Percentiles rank a stretch among this genome's conserved stretches.
Conservation (phyloP, 352 stramenopile genomes). For the Phytopythium litorale region DNA sequence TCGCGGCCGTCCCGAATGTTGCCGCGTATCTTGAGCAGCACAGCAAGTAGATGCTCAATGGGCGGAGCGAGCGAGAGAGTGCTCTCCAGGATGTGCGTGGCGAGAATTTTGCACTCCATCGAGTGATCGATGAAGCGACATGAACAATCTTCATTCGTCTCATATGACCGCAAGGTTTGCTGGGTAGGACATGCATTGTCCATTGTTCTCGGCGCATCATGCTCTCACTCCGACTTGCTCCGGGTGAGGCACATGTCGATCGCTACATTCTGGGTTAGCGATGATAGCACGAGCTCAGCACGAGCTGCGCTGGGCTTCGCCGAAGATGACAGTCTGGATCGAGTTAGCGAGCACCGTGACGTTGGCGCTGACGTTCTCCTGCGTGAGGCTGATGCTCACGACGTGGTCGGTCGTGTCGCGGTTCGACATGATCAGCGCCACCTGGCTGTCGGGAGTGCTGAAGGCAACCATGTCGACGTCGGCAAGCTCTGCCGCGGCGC, state of each 20-base stretch:
- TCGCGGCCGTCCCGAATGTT: constrained; percentile 31
- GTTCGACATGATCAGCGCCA: constrained; percentile 46
- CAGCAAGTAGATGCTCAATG: constrained; percentile 1
- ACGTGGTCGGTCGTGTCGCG: constrained; percentile 32
- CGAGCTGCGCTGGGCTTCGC: constrained; percentile 12
- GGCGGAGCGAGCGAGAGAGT: not conserved
- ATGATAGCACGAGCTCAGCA: not conserved
- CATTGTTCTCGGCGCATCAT: no score
- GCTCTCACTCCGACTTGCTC: no score
- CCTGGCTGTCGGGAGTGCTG: constrained; percentile 40
- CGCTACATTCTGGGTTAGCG: not conserved
- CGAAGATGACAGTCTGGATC: constrained; percentile 45
- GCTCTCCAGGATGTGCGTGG: no score
- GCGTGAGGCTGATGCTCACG: constrained; percentile 30
- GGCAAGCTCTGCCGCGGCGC: constrained; percentile 20
- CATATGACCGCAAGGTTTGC: not conserved
- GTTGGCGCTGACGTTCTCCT: constrained; percentile 24
- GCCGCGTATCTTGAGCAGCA: constrained; percentile 29
- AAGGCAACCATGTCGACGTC: constrained; percentile 47
- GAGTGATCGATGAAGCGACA: no score
- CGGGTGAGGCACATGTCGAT: no score
- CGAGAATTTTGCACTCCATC: no score
- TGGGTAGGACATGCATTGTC: no score
- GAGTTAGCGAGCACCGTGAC: constrained; percentile 37
- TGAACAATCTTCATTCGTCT: no score